Conservation (phyloP, 2,329 filamentous ascomycete genomes). For the Aspergillus pseudoglaucus region DNA sequence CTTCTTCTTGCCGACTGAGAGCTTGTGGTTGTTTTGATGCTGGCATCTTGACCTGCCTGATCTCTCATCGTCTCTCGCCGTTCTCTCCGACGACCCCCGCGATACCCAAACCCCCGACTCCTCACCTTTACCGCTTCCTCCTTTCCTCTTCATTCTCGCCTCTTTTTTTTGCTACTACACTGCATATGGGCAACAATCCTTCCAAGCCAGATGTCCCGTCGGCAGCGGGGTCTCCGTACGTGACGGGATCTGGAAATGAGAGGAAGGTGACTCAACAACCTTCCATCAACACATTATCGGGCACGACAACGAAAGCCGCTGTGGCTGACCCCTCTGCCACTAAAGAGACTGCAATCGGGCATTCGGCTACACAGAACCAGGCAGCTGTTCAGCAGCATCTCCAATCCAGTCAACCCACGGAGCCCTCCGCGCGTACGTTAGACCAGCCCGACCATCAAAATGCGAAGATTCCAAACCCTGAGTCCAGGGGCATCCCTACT, state of each 20-base stretch:
- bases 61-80: conserved; percentile 1
- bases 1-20: conserved; percentile 1
- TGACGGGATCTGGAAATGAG: conserved; percentile 23
- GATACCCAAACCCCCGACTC: conserved; percentile 1
- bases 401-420: conserved; percentile 33
- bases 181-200: conserved; percentile 44
- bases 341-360: conserved; percentile 37
- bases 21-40: conserved; percentile 14
- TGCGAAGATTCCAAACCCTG: conserved; percentile 16
- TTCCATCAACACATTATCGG: conserved; percentile 36
- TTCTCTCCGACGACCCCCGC: background rate
- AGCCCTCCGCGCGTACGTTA: conserved; percentile 20
- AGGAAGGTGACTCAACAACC: conserved; percentile 35
- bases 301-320: conserved; percentile 30
- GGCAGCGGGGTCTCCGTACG: conserved; percentile 18
- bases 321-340: conserved; percentile 40
- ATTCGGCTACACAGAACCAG: conserved; percentile 29
- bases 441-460: conserved; percentile 19
- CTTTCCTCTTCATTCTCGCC: background rate
- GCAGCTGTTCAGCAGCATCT: conserved; percentile 36
- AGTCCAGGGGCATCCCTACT: conserved; percentile 20
- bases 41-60: conserved; percentile 14
- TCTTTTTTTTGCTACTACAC: conserved; percentile 7
- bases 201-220: conserved; percentile 36
- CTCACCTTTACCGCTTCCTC: conserved; percentile 1